Evolutionary conservation across 2,329 filamentous ascomycete genomes (phyloP).

Genomic region (Paradendryphiella salina): DNA sequence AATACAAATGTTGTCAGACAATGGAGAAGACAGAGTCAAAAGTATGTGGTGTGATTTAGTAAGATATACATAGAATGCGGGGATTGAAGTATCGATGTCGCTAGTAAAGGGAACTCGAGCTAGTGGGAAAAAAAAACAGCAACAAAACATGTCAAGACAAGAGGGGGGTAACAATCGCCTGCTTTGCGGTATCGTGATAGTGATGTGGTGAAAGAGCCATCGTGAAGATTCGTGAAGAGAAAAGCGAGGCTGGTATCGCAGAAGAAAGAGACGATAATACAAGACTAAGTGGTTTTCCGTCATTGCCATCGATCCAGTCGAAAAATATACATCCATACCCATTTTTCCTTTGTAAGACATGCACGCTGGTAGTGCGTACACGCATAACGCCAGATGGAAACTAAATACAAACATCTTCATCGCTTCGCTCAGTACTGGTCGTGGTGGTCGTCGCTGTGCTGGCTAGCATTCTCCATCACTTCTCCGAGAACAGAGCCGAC

Average conservation of each 20-base stretch:
- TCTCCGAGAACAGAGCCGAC: slow-evolving; percentile 44
- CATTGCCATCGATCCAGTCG: slow-evolving; percentile 14
- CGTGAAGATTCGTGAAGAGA: slow-evolving; percentile 15
- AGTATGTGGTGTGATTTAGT: neutral
- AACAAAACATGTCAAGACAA: neutral
- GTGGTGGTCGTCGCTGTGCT: slow-evolving; percentile 39
- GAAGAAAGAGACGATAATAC: slow-evolving; percentile 1
- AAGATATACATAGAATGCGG: neutral
- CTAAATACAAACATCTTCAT: neutral
- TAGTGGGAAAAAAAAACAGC: neutral
- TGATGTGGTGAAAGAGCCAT: slow-evolving; percentile 29
- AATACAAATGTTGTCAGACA: slow-evolving; percentile 1
- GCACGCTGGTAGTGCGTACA: neutral
- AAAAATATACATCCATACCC: slow-evolving; percentile 12
- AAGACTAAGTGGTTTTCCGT: neutral
- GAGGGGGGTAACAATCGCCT: slow-evolving; percentile 3
- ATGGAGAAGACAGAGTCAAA: too few relatives aligned
- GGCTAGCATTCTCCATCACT: slow-evolving; percentile 40
- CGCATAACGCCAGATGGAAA: slow-evolving; percentile 17
- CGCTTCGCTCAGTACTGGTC: slow-evolving; percentile 25
- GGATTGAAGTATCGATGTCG: slow-evolving; percentile 23
- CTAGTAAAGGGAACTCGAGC: neutral
- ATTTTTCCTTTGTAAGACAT: slow-evolving; percentile 10
- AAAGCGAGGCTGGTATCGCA: slow-evolving; percentile 20
- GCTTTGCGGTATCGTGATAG: slow-evolving; percentile 7